Conservation (phyloP, 768 basidiomycete species). For the Boletus patriciae region DNA sequence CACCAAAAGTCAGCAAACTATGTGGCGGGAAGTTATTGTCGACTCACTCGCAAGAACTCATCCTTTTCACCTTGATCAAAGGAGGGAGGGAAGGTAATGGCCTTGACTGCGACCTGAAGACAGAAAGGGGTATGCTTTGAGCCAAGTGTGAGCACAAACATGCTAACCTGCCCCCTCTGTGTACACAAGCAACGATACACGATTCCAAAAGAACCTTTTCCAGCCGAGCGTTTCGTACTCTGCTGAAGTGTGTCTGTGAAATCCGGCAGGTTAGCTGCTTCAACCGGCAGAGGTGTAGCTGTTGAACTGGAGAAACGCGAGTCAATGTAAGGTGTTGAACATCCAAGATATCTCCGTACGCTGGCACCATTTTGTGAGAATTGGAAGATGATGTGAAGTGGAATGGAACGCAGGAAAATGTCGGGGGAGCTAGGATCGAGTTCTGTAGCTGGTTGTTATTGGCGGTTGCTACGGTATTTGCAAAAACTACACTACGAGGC, state of each 20-base stretch:
- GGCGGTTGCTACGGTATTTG: too few relatives aligned
- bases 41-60: neutral
- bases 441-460: too few relatives aligned
- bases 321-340: neutral
- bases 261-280: neutral
- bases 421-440: too few relatives aligned
- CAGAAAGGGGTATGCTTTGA: neutral
- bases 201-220: neutral
- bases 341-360: neutral
- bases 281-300: neutral
- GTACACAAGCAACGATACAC: neutral
- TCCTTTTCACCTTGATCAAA: neutral
- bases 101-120: conserved; percentile 8
- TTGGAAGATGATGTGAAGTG: neutral
- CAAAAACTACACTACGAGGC: too few relatives aligned
- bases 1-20: neutral
- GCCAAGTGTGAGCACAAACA: too few relatives aligned
- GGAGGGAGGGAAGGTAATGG: neutral
- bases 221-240: neutral
- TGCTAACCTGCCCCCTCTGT: neutral
- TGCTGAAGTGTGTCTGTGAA: conserved; percentile 1
- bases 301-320: neutral
- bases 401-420: neutral
- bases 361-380: neutral
- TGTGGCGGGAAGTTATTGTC: neutral